Percentiles rank a stretch among this genome's conserved stretches.
These are phyloP conservation scores for Fusarium duplospermum DNA, from an alignment of 2,329 filamentous ascomycete genomes.

Conservation along the genomic window DNA sequence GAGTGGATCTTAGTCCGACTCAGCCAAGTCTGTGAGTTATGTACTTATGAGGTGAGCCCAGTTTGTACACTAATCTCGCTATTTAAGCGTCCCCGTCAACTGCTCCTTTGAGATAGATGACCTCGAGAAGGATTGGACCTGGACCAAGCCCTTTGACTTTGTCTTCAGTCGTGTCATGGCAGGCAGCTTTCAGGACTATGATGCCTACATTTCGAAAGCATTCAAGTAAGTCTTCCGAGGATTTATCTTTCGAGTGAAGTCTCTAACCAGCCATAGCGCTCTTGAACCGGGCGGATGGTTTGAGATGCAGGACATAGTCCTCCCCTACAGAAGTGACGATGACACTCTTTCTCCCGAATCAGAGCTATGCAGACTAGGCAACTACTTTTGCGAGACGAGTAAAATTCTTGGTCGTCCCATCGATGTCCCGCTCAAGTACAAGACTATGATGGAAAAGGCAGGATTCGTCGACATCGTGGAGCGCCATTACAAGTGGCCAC, in stretches of 20 bases:
- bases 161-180: constrained; percentile 11
- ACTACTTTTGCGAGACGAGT: neutral
- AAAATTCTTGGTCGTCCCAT: neutral
- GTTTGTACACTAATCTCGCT: neutral
- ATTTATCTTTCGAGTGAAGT: neutral
- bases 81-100: neutral
- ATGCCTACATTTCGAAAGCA: constrained; percentile 4
- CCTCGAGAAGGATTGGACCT: constrained; percentile 20
- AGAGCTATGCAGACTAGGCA: neutral
- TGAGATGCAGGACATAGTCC: constrained; percentile 11
- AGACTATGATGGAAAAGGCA: neutral
- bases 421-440: neutral
- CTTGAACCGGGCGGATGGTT: constrained; percentile 13
- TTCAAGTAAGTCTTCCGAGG: neutral
- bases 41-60: neutral
- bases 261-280: neutral
- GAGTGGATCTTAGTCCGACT: constrained; percentile 17
- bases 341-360: neutral
- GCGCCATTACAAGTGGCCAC: constrained; percentile 9
- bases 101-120: constrained; percentile 15
- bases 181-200: constrained; percentile 6
- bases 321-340: constrained; percentile 9
- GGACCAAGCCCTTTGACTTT: constrained; percentile 5
- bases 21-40: constrained; percentile 5
- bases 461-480: constrained; percentile 8